These are phyloP conservation scores for Turnera subulata DNA, from an alignment of 345 rosid species.

Conservation along the genomic window DNA sequence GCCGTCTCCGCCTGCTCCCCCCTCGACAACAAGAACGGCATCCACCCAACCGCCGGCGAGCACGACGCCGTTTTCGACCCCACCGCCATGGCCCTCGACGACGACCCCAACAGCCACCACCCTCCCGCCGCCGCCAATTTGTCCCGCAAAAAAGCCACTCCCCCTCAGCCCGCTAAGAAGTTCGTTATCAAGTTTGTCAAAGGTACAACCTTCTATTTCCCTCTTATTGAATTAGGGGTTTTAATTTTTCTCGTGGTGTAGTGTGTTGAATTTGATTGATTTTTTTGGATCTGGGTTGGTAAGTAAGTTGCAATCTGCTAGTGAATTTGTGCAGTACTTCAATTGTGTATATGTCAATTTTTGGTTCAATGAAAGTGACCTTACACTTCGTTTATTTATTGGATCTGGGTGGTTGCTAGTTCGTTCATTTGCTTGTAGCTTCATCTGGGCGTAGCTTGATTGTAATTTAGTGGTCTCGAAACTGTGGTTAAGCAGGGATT, in stretches of 20 bases:
- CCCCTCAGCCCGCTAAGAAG: conserved; percentile 83
- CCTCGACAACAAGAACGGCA: conserved; percentile 49
- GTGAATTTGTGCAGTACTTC: neutral
- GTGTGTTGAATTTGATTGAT: conserved; percentile 2
- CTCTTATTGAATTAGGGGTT: conserved; percentile 8
- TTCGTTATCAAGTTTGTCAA: conserved; percentile 78
- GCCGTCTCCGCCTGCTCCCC: conserved; percentile 46
- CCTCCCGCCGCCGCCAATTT: conserved; percentile 60
- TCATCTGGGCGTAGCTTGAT: conserved; percentile 1
- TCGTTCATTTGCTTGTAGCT: neutral
- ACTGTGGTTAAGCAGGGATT: conserved; percentile 3
- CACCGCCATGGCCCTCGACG: conserved; percentile 47
- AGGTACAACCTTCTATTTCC: conserved; percentile 36
- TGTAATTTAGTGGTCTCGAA: neutral
- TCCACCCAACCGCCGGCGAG: conserved; percentile 33
- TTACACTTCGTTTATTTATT: neutral
- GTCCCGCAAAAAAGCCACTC: conserved; percentile 81
- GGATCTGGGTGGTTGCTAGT: conserved; percentile 3
- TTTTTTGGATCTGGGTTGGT: neutral
- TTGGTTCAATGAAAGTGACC: neutral
- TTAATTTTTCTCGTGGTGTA: neutral
- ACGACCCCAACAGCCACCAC: conserved; percentile 42
- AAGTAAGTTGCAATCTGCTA: conserved; percentile 1
- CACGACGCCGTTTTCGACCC: conserved; percentile 52
- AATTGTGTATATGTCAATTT: neutral